A percentile compares a stretch with the other conserved stretches of the same genome.
These are phyloP conservation scores for Asparagopsis taxiformis DNA, from an alignment of 31 red algal genomes.

Conservation along the genomic window DNA sequence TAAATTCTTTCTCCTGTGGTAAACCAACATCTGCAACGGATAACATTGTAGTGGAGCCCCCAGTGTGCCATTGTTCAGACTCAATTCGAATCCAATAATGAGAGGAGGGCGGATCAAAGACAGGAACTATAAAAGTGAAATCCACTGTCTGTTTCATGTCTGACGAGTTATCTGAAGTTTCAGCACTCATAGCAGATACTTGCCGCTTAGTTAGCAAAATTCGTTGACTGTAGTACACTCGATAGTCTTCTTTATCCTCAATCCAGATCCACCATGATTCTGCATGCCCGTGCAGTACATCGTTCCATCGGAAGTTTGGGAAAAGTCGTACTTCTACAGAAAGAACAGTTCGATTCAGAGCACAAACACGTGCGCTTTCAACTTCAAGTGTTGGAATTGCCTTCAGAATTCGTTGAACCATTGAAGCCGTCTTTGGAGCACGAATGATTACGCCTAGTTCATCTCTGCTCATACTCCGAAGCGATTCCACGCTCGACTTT, in stretches of 20 bases:
- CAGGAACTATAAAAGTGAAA: conserved; percentile 69
- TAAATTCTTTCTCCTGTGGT: conserved; percentile 15
- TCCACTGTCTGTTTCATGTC: conserved; percentile 8
- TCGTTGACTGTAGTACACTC: conserved; percentile 92
- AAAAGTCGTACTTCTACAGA: conserved; percentile 44
- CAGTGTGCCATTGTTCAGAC: conserved; percentile 91
- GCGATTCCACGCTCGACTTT: conserved; percentile 18
- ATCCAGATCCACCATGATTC: conserved; percentile 95
- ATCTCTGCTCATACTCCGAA: conserved; percentile 43
- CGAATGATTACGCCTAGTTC: conserved; percentile 60
- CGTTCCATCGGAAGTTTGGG: conserved; percentile 70
- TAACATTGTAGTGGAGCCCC: conserved; percentile 60
- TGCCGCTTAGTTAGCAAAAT: conserved; percentile 69
- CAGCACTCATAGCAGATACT: conserved; percentile 28
- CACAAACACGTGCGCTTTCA: conserved; percentile 17
- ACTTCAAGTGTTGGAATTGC: conserved; percentile 72
- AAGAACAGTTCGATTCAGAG: conserved; percentile 60
- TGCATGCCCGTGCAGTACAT: conserved; percentile 71
- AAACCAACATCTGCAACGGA: conserved; percentile 46
- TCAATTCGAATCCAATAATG: conserved; percentile 81
- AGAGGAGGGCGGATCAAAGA: conserved; percentile 86
- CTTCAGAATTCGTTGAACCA: conserved; percentile 37
- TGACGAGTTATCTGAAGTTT: background rate
- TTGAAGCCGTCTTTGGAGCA: conserved; percentile 58
- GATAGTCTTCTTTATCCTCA: conserved; percentile 83